Conservation (phyloP, 257 asterid genomes). For the Solanum microdontum region DNA sequence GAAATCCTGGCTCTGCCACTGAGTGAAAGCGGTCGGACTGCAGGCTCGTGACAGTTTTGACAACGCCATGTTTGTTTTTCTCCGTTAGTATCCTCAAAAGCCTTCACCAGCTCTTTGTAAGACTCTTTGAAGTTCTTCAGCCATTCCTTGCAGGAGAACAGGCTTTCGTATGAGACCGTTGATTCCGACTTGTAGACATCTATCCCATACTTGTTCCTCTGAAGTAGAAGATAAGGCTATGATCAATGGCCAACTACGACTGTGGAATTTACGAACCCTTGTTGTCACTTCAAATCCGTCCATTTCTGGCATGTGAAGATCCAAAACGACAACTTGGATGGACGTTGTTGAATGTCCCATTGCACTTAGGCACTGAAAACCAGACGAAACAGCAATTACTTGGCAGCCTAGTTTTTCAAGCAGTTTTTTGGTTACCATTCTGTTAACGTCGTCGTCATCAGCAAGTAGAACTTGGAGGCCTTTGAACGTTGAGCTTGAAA, state of each 20-base stretch:
- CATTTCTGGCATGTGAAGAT: conserved; percentile 39
- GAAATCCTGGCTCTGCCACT: not conserved
- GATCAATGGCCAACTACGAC: conserved; percentile 31
- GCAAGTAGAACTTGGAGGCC: conserved; percentile 28
- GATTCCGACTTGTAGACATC: conserved; percentile 28
- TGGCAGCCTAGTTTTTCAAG: conserved; percentile 35
- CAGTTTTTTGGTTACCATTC: conserved; percentile 33
- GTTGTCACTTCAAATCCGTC: conserved; percentile 33
- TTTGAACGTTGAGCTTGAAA: conserved; percentile 11
- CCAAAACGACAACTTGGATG: conserved; percentile 26
- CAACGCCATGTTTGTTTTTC: not conserved
- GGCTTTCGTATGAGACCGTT: conserved; percentile 34
- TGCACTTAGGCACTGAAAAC: conserved; percentile 28
- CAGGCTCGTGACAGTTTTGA: not conserved
- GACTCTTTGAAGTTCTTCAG: conserved; percentile 27
- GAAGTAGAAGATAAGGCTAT: conserved; percentile 26
- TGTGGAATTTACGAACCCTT: conserved; percentile 27
- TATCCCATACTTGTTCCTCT: conserved; percentile 18
- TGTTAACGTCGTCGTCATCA: conserved; percentile 23
- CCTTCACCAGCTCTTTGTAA: conserved; percentile 16
- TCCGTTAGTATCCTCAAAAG: not conserved
- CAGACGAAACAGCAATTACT: conserved; percentile 25
- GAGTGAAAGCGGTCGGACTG: not conserved
- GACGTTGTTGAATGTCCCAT: conserved; percentile 19
- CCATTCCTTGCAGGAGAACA: conserved; percentile 24